These are phyloP conservation scores for Dentipellis sp. DNA, from an alignment of 768 basidiomycete genomes.

Conservation along the genomic window DNA sequence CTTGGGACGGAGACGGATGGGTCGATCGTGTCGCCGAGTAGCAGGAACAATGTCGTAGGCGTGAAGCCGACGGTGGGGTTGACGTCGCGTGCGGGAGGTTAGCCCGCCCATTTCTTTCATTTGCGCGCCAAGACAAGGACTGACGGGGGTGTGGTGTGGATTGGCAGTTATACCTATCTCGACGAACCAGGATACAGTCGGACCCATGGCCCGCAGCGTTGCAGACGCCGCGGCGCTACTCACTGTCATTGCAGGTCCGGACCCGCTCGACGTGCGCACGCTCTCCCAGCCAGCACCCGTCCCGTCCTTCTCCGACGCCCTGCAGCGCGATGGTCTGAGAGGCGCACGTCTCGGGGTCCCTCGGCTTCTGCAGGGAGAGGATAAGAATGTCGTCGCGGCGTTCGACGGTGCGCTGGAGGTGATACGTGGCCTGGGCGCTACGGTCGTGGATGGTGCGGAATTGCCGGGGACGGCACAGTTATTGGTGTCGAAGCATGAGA, in stretches of 20 bases:
- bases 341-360: constrained; percentile 39
- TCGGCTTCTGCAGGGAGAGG: constrained; percentile 23
- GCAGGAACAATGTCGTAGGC: constrained; percentile 21
- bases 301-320: constrained; percentile 48
- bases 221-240: constrained; percentile 47
- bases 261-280: constrained; percentile 32
- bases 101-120: neutral
- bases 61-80: constrained; percentile 30
- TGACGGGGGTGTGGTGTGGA: neutral
- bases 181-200: constrained; percentile 49
- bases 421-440: constrained; percentile 32
- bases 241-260: constrained; percentile 33
- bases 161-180: constrained; percentile 46
- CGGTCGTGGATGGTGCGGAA: constrained; percentile 54
- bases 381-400: constrained; percentile 21
- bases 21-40: constrained; percentile 36
- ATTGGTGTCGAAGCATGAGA: constrained; percentile 38
- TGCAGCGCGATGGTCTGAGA: constrained; percentile 36
- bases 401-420: constrained; percentile 31
- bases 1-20: constrained; percentile 42
- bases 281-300: constrained; percentile 35
- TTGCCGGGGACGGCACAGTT: constrained; percentile 43
- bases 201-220: constrained; percentile 44
- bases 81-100: constrained; percentile 26
- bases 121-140: neutral